Evolutionary conservation across 148 eudicot species (phyloP), one percentile per base, ranked within the genome.

Genomic region (Gaultheria prostrata): DNA sequence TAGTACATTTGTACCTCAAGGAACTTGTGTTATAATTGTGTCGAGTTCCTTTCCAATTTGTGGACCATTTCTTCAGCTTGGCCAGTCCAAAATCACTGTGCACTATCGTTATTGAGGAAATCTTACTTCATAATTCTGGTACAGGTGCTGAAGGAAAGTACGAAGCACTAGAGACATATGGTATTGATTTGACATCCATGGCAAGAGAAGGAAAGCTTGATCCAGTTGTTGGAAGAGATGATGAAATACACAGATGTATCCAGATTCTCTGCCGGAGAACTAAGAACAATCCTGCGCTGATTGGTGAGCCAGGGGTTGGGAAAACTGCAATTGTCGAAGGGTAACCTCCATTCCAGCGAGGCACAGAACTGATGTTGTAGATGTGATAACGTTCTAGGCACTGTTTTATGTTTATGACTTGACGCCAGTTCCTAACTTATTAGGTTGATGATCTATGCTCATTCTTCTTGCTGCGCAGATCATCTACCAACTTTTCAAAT

Each of bases 231-330:
- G 99, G 99, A 87, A 92, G 98, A 85, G 99, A 96, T 90, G 99
- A 96, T 51, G 98, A 94, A 81, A 96, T 96, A 85, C 93, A 95
- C 20, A 92, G 98, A 88, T 93, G 98, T 85, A 94, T 96, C 59
- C 98, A 94, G 84, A 96, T 94, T 87, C 95, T 96, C 35, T 94
- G 97, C 0, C 90, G 97, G 87, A 92, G 99, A 89, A 96, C 99
- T 0, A 94, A 96, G 92, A 96, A 94, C 78, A 94, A 96, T 84
- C 98, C 98, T 82, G 98, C 94, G 79, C 89, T 96, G 82, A 94
- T 96, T 84, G 98, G 98, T 54, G 98, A 96, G 86, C 98, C 98
- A 79, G 98, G 98, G 82, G 98, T 96, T 57, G 98, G 98, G 77
- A 96, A 96, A 91, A 94, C 98, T 78, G 98, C 98, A 48, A 96